Evolutionary conservation across 768 basidiomycete species (phyloP), one percentile per base, ranked within the genome.

Genomic region (Kwoniella sp.): DNA sequence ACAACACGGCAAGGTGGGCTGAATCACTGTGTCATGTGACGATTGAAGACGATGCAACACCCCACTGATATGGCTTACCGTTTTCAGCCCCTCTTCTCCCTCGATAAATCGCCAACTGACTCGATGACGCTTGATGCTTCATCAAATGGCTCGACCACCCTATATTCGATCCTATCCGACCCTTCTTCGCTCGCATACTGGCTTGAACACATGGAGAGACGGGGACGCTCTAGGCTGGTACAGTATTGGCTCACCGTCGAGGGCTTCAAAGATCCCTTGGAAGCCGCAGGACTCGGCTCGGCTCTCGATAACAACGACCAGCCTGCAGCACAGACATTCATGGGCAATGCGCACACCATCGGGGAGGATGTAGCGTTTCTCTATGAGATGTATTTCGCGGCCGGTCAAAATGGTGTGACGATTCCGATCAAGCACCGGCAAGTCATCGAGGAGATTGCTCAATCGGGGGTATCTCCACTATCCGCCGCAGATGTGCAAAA

Each of bases 201-300:
- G 82, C 93, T 97, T 89, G 96, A 99, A 82, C 96, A 92, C 73
- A 94, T 97, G 92, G 96, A 98, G 71, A 86, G 96, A 15, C 86
- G 90, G 8, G 85, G 87, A 65, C 87, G 90, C 30, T 90, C 93
- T 13, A 75, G 91, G 13, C 86, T 92, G 11, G 92, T 96, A 2
- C 95, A 98, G 69, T 99, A 97, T 81, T 98, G 95, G 95, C 84
- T 98, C 1, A 92, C 93, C 0, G 91, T 97, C 1, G 93, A 99
- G 82, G 92, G 92, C 63, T 95, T 98, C 85, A 97, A 97, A 82
- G 92, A 95, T 71, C 96, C 96, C 0, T 82, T 99, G 28, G 94
- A 96, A 79, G 86, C 87, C 1, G 85, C 59, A 34, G 72, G 65
- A 9, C 60, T 90, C 4, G 89, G 92, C 69, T 84, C 84, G 15